Base-by-base conservation (phyloP, 768 basidiomycete species). In the Serendipita sp. region DNA sequence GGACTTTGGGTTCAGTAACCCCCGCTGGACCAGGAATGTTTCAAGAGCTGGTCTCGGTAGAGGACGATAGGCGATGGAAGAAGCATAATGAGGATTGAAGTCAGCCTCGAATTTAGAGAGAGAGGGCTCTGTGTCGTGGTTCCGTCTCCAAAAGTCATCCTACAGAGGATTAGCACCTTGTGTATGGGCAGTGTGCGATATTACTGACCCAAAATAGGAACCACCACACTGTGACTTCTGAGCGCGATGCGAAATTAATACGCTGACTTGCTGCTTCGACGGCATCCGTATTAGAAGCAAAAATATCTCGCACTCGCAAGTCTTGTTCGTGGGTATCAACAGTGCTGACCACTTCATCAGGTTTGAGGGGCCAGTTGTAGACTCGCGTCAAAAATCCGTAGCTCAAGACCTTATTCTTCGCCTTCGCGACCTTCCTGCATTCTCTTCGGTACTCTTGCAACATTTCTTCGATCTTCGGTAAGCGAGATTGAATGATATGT, bases 131-230 rank as follows among this genome's bases (percentile, higher is more conserved):
- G 83, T 81, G 48, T 79, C 77, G 68, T 81, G 71, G 69, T 89
- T 88, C 63, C 86, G 76, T 66, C 86, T 76, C 86, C 86, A 89
- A 4, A 87, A 70, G 70, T 88, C 87, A 69, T 89, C 87, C 86
- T 86, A 64, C 29, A 11, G 29, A 44, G n/a, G 4, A 13, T 36
- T 6, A 62, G 62, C 23, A 53, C 33, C 5, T 31, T 15, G 37
- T n/a, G 15, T 37, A 3, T 2, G 11, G 23, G 13, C 18, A 15
- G 3, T n/a, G 3, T 33, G 36, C 23, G 16, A 50, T 27, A 15
- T 33, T 10, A 70, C 80, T 68, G 60, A 87, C 87, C 85, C 85
- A 89, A 67, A 87, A 82, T 11, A 88, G 76, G 68, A 85, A 88
- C 88, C 88, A 91, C 84, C 86, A 88, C 2, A 81, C 80, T 2